A percentile compares a stretch with the other conserved stretches of the same genome.
These are phyloP conservation scores for Suhomyces faveliae DNA, from an alignment of 805 yeast species.

Conservation along the genomic window DNA sequence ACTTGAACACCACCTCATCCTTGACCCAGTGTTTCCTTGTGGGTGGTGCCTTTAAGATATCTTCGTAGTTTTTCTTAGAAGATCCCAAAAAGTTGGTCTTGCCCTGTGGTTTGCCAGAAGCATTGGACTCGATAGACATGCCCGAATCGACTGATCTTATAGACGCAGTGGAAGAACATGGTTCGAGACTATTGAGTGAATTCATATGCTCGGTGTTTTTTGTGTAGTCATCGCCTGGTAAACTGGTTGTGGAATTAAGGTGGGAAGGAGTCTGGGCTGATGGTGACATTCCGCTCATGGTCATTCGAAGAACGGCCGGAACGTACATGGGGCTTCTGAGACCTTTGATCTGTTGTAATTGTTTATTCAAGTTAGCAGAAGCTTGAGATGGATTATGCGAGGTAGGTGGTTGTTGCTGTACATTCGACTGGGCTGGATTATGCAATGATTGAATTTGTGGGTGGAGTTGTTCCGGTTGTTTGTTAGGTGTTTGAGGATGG, in stretches of 20 bases:
- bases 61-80: constrained; percentile 25
- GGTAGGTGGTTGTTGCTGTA: background rate
- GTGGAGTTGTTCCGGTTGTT: constrained; percentile 13
- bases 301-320: constrained; percentile 78
- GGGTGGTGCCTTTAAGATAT: constrained; percentile 41
- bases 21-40: constrained; percentile 71
- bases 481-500: background rate
- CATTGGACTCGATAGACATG: constrained; percentile 26
- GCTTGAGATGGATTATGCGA: background rate
- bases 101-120: constrained; percentile 9
- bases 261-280: background rate
- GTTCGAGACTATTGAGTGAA: constrained; percentile 6
- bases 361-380: constrained; percentile 15
- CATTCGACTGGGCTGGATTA: background rate
- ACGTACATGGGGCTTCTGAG: constrained; percentile 84
- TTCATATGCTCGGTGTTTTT: constrained; percentile 3
- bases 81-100: constrained; percentile 23
- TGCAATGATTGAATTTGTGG: constrained; percentile 13
- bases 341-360: constrained; percentile 68
- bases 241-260: constrained; percentile 3
- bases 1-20: constrained; percentile 59
- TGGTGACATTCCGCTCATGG: constrained; percentile 16
- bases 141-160: constrained; percentile 33
- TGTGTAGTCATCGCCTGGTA: constrained; percentile 12
- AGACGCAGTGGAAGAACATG: constrained; percentile 19